Evolutionary conservation across 257 asterid genomes (phyloP).

Genomic region (Verbascum thapsus): DNA sequence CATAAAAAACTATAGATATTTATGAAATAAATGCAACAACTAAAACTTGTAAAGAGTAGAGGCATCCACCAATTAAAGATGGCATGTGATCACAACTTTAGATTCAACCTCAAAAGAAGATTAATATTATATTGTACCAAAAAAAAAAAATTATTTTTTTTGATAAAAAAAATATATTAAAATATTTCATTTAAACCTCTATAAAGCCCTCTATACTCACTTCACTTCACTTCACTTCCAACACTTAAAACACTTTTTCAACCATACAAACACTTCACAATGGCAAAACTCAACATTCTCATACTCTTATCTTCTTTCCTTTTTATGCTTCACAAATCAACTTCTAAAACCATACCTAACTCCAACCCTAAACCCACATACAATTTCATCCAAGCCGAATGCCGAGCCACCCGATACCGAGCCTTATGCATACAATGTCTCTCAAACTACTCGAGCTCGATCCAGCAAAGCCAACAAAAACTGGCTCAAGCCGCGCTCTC

Average conservation of each 20-base stretch:
- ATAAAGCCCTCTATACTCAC: slow-evolving; percentile 28
- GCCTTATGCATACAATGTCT: slow-evolving; percentile 55
- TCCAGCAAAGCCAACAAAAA: slow-evolving; percentile 46
- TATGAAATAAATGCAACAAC: background rate
- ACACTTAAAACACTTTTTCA: background rate
- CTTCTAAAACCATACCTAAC: slow-evolving; percentile 1
- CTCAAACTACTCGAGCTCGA: slow-evolving; percentile 44
- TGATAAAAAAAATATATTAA: too few relatives aligned
- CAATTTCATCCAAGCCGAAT: slow-evolving; percentile 56
- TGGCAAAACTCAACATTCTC: slow-evolving; percentile 37
- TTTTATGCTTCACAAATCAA: slow-evolving; percentile 24
- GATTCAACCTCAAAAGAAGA: slow-evolving; percentile 22
- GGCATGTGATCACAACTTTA: slow-evolving; percentile 22
- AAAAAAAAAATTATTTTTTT: background rate
- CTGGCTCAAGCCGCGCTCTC: slow-evolving; percentile 58
- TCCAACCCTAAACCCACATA: slow-evolving; percentile 31
- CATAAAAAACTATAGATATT: background rate
- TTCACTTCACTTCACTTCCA: slow-evolving; percentile 8
- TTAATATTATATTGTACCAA: slow-evolving; percentile 19
- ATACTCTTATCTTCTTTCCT: slow-evolving; percentile 38
- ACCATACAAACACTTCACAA: background rate
- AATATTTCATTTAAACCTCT: slow-evolving; percentile 10
- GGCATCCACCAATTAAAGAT: background rate
- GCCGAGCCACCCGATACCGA: slow-evolving; percentile 62
- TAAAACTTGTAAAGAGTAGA: background rate